phyloP scores from a whole-genome alignment of 2,329 filamentous ascomycete species.

The Cytospora chrysosperma region DNA sequence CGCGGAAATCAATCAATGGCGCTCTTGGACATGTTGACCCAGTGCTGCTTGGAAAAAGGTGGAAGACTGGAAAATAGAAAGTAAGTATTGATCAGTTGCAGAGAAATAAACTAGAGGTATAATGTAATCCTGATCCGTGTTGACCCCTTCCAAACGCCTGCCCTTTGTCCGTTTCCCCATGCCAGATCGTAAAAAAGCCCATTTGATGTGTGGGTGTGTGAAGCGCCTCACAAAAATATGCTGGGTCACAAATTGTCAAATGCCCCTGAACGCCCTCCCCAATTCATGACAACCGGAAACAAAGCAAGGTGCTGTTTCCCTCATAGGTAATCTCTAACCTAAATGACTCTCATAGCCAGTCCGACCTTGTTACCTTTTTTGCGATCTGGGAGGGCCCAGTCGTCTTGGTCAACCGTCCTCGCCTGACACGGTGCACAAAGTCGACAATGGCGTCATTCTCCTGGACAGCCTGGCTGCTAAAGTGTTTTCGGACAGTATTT shows the following conservation, averaged over 20 bases:
- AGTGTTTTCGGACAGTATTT: constrained; percentile 73
- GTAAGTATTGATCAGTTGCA: no score
- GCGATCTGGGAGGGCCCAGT: constrained; percentile 30
- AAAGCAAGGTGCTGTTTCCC: background rate
- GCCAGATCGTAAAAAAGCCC: background rate
- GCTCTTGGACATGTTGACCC: no score
- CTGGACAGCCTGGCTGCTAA: constrained; percentile 74
- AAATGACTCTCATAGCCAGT: constrained; percentile 18
- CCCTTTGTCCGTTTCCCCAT: background rate
- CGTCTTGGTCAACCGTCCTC: constrained; percentile 47
- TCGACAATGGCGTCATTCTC: constrained; percentile 84
- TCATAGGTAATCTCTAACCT: background rate
- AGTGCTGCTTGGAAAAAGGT: no score
- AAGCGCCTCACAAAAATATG: background rate
- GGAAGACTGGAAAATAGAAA: background rate
- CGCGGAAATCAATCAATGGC: background rate
- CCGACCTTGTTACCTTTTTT: constrained; percentile 26
- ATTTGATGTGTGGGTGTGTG: background rate
- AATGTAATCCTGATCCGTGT: background rate
- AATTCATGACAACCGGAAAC: background rate
- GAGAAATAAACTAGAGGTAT: background rate
- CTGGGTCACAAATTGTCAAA: background rate
- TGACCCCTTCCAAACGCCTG: background rate
- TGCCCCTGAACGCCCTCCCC: background rate
- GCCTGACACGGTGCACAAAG: constrained; percentile 69